phyloP scores from a whole-genome alignment of 2,329 filamentous ascomycete genomes.

The Neospermospora avenae region DNA sequence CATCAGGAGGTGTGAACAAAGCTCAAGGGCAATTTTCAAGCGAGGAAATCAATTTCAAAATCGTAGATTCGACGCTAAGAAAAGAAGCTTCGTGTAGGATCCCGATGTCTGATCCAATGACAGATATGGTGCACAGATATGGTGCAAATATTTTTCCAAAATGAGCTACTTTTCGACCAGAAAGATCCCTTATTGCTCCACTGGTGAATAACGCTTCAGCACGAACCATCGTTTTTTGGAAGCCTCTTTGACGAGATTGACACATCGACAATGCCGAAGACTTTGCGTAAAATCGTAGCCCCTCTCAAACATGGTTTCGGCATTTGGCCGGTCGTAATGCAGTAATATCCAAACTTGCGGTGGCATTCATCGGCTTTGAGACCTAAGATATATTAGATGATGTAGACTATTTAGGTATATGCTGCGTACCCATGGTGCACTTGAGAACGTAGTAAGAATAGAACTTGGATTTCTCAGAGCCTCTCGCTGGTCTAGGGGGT shows the following conservation, averaged over 20 bases:
- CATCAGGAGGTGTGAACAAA: no score
- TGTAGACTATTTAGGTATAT: not conserved
- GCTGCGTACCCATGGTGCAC: not conserved
- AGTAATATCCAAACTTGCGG: not conserved
- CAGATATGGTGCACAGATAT: no score
- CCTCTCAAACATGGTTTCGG: not conserved
- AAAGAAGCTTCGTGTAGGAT: no score
- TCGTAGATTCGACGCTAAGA: no score
- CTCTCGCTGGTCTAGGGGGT: not conserved
- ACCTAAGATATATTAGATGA: not conserved
- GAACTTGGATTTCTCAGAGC: not conserved
- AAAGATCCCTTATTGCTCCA: no score
- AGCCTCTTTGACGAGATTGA: not conserved
- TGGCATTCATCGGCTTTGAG: not conserved
- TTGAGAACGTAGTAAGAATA: not conserved
- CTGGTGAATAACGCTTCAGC: no score
- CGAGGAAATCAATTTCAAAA: no score
- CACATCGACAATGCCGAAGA: not conserved
- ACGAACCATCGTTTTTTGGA: no score
- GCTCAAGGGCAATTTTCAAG: no score
- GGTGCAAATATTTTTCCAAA: no score
- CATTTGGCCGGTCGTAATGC: not conserved
- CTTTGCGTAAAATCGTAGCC: not conserved
- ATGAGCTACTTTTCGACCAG: no score
- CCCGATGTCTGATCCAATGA: no score